These are phyloP conservation scores for Nakazawaea siamensis DNA, from an alignment of 805 yeast genomes.

Conservation along the genomic window DNA sequence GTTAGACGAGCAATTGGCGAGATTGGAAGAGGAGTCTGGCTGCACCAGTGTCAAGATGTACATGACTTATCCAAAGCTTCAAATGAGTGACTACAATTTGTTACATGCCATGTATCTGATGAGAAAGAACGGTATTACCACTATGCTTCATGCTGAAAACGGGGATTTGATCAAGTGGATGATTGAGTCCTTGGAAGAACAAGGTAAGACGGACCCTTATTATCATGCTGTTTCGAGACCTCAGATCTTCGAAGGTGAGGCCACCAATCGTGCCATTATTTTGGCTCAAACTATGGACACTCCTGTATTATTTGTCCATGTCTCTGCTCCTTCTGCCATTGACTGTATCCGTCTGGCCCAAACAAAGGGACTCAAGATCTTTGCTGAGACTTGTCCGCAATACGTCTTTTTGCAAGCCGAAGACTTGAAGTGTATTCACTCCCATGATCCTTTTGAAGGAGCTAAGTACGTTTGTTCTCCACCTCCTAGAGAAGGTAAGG, in stretches of 20 bases:
- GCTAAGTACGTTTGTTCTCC: conserved; percentile 16
- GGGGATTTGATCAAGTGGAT: conserved; percentile 15
- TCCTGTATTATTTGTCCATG: conserved; percentile 15
- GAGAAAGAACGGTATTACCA: conserved; percentile 13
- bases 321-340: conserved; percentile 14
- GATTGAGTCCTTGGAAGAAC: conserved; percentile 14
- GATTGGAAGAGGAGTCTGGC: conserved; percentile 10
- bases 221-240: conserved; percentile 16
- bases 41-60: conserved; percentile 15
- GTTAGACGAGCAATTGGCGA: conserved; percentile 8
- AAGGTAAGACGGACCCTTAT: conserved; percentile 13
- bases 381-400: conserved; percentile 17
- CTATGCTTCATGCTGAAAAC: conserved; percentile 17
- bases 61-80: conserved; percentile 15
- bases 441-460: conserved; percentile 15
- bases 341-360: conserved; percentile 13
- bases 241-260: conserved; percentile 14
- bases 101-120: conserved; percentile 12
- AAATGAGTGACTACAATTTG: conserved; percentile 13
- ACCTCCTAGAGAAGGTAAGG: conserved; percentile 13
- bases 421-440: conserved; percentile 11
- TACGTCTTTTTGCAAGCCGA: conserved; percentile 13
- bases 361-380: conserved; percentile 12
- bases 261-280: conserved; percentile 13
- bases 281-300: conserved; percentile 13